Evolutionary conservation across 1,139 yeast genomes (phyloP).

Genomic region (Suhomyces taliae): DNA sequence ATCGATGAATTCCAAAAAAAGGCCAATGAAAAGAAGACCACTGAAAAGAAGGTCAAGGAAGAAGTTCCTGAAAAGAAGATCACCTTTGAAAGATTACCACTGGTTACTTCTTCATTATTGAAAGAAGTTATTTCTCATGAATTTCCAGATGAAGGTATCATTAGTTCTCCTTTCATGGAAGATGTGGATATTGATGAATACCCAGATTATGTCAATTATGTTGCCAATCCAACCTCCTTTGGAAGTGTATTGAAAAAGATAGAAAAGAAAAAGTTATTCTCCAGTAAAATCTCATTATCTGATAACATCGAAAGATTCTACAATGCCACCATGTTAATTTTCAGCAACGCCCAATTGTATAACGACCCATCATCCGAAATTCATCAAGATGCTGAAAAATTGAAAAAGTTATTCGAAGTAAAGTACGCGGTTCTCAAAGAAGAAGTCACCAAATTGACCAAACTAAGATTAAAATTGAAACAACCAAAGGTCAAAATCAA

Average conservation of each 20-base stretch:
- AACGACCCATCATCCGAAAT: slow-evolving; percentile 58
- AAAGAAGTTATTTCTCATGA: slow-evolving; percentile 43
- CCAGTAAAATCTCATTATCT: slow-evolving; percentile 27
- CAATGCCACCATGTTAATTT: slow-evolving; percentile 50
- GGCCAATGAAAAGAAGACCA: slow-evolving; percentile 8
- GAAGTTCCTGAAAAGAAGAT: slow-evolving; percentile 12
- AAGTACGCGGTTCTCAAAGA: slow-evolving; percentile 28
- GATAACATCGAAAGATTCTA: slow-evolving; percentile 49
- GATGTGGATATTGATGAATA: slow-evolving; percentile 55
- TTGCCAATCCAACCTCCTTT: slow-evolving; percentile 59
- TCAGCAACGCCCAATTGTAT: slow-evolving; percentile 57
- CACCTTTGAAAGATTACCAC: slow-evolving; percentile 24
- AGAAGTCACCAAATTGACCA: slow-evolving; percentile 20
- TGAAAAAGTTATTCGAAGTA: slow-evolving; percentile 37
- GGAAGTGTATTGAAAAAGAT: slow-evolving; percentile 43
- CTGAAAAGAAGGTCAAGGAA: slow-evolving; percentile 12
- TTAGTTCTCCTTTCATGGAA: slow-evolving; percentile 59
- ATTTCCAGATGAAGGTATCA: slow-evolving; percentile 42
- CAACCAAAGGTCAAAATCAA: slow-evolving; percentile 27
- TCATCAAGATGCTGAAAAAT: slow-evolving; percentile 53
- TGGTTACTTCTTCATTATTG: slow-evolving; percentile 26
- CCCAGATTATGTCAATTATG: slow-evolving; percentile 59
- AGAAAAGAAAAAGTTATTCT: slow-evolving; percentile 40
- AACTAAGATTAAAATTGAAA: slow-evolving; percentile 30
- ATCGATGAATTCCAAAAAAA: slow-evolving; percentile 25